These are phyloP conservation scores for Mercurialis annua DNA, from an alignment of 345 rosid species.

Conservation along the genomic window DNA sequence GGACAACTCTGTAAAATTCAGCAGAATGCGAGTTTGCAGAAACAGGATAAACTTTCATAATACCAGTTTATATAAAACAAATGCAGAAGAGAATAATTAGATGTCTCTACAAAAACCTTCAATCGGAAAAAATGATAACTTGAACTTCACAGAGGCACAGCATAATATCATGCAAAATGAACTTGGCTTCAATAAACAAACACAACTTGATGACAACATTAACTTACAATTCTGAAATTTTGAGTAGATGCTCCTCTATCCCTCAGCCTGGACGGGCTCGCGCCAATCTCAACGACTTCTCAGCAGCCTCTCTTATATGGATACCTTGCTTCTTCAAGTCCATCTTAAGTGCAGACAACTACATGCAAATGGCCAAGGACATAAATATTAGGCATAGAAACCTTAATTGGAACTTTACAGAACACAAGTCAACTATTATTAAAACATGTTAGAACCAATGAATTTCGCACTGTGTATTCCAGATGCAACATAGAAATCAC, in stretches of 20 bases:
- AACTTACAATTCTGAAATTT: neutral
- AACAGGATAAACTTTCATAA: too few relatives aligned
- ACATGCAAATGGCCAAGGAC: conserved; percentile 21
- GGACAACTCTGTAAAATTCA: too few relatives aligned
- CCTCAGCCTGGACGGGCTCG: conserved; percentile 90
- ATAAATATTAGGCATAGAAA: neutral
- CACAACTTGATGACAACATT: too few relatives aligned
- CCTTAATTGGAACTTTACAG: neutral
- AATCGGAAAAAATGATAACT: too few relatives aligned
- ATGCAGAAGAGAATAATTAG: too few relatives aligned
- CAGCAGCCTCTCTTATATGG: conserved; percentile 80
- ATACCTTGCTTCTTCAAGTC: conserved; percentile 84
- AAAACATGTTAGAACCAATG: neutral
- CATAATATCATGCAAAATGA: too few relatives aligned
- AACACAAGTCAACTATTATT: neutral
- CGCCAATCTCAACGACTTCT: conserved; percentile 68
- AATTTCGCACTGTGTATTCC: neutral
- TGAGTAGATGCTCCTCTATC: conserved; percentile 73
- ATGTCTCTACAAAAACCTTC: too few relatives aligned
- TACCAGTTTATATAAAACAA: too few relatives aligned
- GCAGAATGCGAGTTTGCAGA: too few relatives aligned
- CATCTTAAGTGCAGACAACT: conserved; percentile 69
- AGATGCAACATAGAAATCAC: neutral
- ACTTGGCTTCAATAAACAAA: neutral
- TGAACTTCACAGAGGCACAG: too few relatives aligned